These are phyloP conservation scores for Protostelium mycophagum DNA, from an alignment of 78 protist genomes.

Conservation along the genomic window DNA sequence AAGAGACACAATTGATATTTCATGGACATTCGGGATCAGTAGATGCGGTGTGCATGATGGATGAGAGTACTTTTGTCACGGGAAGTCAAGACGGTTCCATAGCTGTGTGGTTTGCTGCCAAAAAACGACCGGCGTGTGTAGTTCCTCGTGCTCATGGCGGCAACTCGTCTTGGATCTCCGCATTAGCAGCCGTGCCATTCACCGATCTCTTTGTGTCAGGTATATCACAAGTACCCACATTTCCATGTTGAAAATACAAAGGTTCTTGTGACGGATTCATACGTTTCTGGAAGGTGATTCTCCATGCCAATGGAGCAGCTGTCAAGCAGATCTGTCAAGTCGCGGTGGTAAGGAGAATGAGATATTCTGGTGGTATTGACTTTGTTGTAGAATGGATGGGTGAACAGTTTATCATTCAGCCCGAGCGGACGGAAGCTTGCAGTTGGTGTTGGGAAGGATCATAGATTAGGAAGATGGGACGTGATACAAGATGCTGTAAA, in stretches of 20 bases:
- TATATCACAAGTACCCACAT: background rate
- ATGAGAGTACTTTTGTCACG: background rate
- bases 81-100: background rate
- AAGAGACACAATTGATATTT: background rate
- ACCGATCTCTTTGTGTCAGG: background rate
- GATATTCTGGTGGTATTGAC: background rate
- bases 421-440: background rate
- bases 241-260: background rate
- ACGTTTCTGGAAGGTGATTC: background rate
- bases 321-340: background rate
- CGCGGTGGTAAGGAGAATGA: background rate
- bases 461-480: background rate
- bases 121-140: background rate
- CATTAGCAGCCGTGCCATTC: background rate
- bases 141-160: background rate
- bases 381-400: background rate
- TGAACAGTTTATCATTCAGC: background rate
- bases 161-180: background rate
- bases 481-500: background rate
- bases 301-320: background rate
- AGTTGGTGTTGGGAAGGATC: background rate
- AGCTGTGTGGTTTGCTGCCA: background rate
- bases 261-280: background rate
- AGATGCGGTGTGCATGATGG: background rate
- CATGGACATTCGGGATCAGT: background rate